These are phyloP conservation scores for Betula pendula DNA, from an alignment of 306 rosid genomes.

Conservation along the genomic window DNA sequence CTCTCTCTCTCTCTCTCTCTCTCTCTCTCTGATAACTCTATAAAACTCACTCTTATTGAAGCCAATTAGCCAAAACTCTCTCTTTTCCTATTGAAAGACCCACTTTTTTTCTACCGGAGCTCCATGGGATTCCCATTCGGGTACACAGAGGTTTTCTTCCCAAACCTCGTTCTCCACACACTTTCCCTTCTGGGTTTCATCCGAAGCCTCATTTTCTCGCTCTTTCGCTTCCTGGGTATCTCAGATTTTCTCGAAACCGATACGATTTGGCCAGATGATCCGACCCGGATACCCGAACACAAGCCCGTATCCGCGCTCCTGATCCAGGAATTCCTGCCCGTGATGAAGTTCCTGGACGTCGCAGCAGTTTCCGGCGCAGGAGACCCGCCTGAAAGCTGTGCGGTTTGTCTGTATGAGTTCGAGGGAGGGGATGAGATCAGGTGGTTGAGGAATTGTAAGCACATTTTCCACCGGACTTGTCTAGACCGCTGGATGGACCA, in stretches of 20 bases:
- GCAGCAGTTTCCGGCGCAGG: slow-evolving; percentile 9
- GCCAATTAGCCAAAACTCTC: slow-evolving; percentile 6
- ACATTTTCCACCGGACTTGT: slow-evolving; percentile 81
- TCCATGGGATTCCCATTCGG: slow-evolving; percentile 86
- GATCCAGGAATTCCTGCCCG: slow-evolving; percentile 74
- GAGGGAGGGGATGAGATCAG: slow-evolving; percentile 70
- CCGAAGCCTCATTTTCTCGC: slow-evolving; percentile 48
- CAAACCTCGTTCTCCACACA: slow-evolving; percentile 57
- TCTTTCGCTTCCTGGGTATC: slow-evolving; percentile 63
- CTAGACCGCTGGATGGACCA: slow-evolving; percentile 97
- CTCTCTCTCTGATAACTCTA: not conserved
- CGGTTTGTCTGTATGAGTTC: slow-evolving; percentile 76
- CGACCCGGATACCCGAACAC: slow-evolving; percentile 15
- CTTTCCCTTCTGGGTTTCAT: slow-evolving; percentile 65
- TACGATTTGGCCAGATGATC: slow-evolving; percentile 41
- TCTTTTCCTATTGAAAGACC: slow-evolving; percentile 6
- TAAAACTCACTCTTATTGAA: not conserved
- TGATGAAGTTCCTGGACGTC: slow-evolving; percentile 42
- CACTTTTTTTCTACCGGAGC: not conserved
- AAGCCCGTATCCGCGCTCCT: slow-evolving; percentile 63
- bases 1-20: slow-evolving; percentile 4
- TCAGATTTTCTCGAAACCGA: slow-evolving; percentile 68
- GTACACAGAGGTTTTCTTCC: slow-evolving; percentile 65
- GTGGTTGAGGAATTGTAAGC: slow-evolving; percentile 73
- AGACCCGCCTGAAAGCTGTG: slow-evolving; percentile 55